Percentiles rank a stretch among this genome's conserved stretches.
Evolutionary conservation across 2,329 filamentous ascomycete genomes (phyloP).

Genomic region (Colletotrichum tamarilloi): DNA sequence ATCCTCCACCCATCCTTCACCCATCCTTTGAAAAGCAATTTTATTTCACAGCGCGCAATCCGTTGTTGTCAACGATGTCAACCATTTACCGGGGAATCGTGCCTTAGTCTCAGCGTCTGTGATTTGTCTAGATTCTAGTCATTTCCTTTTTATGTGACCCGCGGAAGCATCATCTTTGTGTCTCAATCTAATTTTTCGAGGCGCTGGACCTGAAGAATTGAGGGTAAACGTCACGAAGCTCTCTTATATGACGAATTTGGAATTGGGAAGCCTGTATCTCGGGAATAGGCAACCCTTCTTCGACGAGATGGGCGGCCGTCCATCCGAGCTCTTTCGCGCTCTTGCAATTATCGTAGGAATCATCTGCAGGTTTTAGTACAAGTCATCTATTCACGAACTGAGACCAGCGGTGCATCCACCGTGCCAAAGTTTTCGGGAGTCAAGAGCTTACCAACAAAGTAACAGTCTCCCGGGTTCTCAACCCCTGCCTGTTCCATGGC

Average conservation of each 20-base stretch:
- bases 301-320: constrained; percentile 87
- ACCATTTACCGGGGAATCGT: too few species aligned
- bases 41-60: too few species aligned
- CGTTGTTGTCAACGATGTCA: too few species aligned
- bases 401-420: neutral
- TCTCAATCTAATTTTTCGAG: neutral
- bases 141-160: neutral
- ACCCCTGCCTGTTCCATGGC: constrained; percentile 88
- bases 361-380: constrained; percentile 68
- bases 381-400: neutral
- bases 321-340: constrained; percentile 84
- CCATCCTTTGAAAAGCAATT: too few species aligned
- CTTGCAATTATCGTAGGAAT: constrained; percentile 85
- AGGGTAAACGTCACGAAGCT: constrained; percentile 81
- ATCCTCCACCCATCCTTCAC: too few species aligned
- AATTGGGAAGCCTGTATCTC: constrained; percentile 73
- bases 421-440: neutral
- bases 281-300: constrained; percentile 76
- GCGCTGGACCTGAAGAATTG: constrained; percentile 79
- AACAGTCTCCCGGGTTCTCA: constrained; percentile 77
- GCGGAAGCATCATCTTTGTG: neutral
- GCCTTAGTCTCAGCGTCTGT: too few species aligned
- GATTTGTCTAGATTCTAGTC: neutral
- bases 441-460: constrained; percentile 82
- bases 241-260: constrained; percentile 79